Evolutionary conservation across 2,329 filamentous ascomycete species (phyloP).

Genomic region (Leptographium lundbergii): DNA sequence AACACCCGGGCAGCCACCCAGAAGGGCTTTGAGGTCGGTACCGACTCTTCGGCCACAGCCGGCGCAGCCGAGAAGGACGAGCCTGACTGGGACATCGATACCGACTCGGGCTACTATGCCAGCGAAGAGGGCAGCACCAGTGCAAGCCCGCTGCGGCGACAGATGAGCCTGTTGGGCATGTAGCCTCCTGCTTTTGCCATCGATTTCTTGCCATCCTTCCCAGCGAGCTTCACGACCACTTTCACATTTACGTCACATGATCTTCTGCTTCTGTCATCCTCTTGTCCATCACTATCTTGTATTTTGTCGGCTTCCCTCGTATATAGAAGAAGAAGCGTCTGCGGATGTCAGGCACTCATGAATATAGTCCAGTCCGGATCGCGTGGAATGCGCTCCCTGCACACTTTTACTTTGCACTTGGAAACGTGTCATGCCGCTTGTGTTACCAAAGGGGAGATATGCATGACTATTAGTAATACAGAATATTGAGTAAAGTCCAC

Average conservation of each 20-base stretch:
- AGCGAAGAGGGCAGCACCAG: conserved; percentile 60
- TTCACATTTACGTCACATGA: not conserved
- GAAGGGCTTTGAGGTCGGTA: conserved; percentile 63
- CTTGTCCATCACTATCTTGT: not conserved
- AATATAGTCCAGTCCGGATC: not conserved
- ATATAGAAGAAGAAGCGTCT: not conserved
- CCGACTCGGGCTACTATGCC: conserved; percentile 59
- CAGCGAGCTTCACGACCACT: not conserved
- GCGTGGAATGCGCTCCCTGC: not conserved
- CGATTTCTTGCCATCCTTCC: not conserved
- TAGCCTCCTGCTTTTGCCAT: conserved; percentile 15
- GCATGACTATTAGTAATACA: not conserved
- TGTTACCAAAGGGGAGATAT: not conserved
- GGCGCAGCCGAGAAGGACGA: conserved; percentile 29
- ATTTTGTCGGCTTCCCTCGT: not conserved
- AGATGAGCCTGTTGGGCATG: conserved; percentile 62
- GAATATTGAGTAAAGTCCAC: not conserved
- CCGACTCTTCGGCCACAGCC: conserved; percentile 33
- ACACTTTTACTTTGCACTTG: not conserved
- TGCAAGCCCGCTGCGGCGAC: conserved; percentile 55
- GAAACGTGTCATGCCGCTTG: not conserved
- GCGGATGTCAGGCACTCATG: not conserved
- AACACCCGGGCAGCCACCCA: conserved; percentile 87
- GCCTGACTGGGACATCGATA: conserved; percentile 87
- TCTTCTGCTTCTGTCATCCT: not conserved